Conservation (phyloP, 306 rosid species). For the Trichosanthes cucumerina region DNA sequence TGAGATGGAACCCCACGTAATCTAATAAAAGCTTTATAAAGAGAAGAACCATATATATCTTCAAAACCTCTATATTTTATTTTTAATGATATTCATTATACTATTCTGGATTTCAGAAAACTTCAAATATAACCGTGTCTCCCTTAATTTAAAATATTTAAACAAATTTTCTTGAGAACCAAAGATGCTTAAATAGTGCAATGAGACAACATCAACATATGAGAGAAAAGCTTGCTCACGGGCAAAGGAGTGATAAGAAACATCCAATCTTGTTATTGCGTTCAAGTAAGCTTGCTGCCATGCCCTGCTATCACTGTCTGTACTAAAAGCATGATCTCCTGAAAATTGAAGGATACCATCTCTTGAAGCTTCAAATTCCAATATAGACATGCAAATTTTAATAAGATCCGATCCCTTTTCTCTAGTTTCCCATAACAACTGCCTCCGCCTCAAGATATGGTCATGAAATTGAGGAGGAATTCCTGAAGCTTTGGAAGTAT, state of each 20-base stretch:
- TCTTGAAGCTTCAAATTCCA: conserved; percentile 92
- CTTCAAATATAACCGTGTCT: neutral
- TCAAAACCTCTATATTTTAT: neutral
- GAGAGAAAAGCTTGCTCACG: conserved; percentile 33
- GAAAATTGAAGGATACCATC: conserved; percentile 60
- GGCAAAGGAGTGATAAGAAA: conserved; percentile 64
- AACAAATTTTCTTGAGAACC: neutral
- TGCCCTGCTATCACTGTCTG: conserved; percentile 50
- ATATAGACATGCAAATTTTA: conserved; percentile 55
- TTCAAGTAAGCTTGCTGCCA: conserved; percentile 87
- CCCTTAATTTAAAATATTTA: neutral
- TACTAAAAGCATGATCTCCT: conserved; percentile 51
- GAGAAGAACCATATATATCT: neutral
- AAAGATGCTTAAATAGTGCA: neutral
- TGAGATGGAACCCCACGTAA: too few relatives aligned
- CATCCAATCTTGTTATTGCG: conserved; percentile 63
- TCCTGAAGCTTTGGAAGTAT: conserved; percentile 59
- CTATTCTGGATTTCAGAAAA: neutral
- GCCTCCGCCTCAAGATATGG: conserved; percentile 59
- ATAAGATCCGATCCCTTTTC: conserved; percentile 74
- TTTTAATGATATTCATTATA: neutral
- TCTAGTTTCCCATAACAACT: conserved; percentile 65
- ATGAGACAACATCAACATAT: neutral
- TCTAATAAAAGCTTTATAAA: neutral
- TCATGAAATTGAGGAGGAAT: conserved; percentile 90